A percentile compares a stretch with the other conserved stretches of the same genome.
These are phyloP conservation scores for Pleurotus sapidus DNA, from an alignment of 768 basidiomycete genomes.

Conservation along the genomic window DNA sequence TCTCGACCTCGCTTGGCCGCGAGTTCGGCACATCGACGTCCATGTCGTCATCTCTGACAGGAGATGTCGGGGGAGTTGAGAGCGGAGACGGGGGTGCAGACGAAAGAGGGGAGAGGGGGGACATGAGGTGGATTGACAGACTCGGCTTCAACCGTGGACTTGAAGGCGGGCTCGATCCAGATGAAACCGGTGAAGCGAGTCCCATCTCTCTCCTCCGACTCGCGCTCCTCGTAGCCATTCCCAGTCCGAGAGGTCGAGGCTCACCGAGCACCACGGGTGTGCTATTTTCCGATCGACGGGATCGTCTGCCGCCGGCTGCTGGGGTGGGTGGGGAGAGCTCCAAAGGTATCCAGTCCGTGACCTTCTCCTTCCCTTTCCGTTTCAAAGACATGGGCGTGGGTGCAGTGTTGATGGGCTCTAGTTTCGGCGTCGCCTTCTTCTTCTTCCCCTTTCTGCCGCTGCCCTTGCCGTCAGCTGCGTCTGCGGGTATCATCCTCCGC, in stretches of 20 bases:
- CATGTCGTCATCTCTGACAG: background rate
- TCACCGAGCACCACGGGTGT: background rate
- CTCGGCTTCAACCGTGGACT: background rate
- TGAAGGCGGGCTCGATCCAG: background rate
- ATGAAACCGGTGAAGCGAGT: background rate
- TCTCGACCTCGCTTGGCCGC: background rate
- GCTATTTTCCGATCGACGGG: no score
- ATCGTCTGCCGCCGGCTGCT: no score
- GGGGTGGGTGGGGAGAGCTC: no score
- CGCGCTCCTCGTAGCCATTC: background rate
- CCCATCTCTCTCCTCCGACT: background rate
- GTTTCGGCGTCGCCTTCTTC: background rate
- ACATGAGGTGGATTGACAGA: background rate
- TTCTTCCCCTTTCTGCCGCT: background rate
- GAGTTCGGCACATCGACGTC: no score
- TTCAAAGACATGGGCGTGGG: no score
- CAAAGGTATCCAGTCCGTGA: no score
- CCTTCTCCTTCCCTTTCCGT: no score
- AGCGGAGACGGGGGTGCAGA: background rate
- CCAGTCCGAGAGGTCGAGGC: background rate
- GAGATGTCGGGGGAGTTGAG: background rate
- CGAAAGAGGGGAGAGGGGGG: background rate
- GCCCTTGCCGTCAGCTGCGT: background rate
- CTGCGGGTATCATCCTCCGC: background rate
- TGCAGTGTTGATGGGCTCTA: no score